phyloP scores from a whole-genome alignment of 78 protist species.

The Dictyostelium intermedium region DNA sequence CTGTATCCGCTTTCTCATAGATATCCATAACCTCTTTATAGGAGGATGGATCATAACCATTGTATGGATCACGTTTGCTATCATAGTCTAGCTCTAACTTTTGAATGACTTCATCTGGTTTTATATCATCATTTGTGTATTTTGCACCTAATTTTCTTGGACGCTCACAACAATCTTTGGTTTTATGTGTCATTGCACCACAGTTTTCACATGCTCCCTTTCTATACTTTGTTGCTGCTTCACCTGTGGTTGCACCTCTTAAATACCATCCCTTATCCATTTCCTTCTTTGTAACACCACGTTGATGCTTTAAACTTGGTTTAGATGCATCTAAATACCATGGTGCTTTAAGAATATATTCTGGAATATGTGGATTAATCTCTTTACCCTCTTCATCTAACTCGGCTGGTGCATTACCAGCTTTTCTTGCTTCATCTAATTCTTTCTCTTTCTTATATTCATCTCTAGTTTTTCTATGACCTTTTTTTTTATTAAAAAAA shows the following conservation, averaged over 20 bases:
- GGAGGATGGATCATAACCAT: constrained; percentile 90
- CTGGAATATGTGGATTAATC: constrained; percentile 90
- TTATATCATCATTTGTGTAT: constrained; percentile 79
- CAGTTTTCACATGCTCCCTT: constrained; percentile 99
- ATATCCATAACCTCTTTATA: constrained; percentile 41
- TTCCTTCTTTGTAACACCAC: neutral
- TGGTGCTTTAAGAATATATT: constrained; percentile 91
- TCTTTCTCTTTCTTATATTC: constrained; percentile 69
- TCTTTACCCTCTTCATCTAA: constrained; percentile 89
- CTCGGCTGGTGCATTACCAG: constrained; percentile 91
- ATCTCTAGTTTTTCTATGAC: constrained; percentile 50
- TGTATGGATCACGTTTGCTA: constrained; percentile 93
- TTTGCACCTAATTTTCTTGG: constrained; percentile 95
- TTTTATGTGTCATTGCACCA: constrained; percentile 97
- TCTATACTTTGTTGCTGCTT: constrained; percentile 86
- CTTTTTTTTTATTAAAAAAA: neutral
- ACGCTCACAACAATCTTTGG: constrained; percentile 93
- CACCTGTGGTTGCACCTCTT: constrained; percentile 80
- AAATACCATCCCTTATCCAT: constrained; percentile 79
- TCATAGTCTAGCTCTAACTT: constrained; percentile 80
- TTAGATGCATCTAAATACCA: constrained; percentile 84
- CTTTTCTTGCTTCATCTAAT: constrained; percentile 86
- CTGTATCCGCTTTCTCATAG: constrained; percentile 66
- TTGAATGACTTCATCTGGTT: constrained; percentile 88
- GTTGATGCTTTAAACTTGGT: constrained; percentile 93